Percentiles rank a stretch among this genome's conserved stretches.
Conservation (phyloP, 1,284 basidiomycete genomes). For the Apiotrichum laibachii region DNA sequence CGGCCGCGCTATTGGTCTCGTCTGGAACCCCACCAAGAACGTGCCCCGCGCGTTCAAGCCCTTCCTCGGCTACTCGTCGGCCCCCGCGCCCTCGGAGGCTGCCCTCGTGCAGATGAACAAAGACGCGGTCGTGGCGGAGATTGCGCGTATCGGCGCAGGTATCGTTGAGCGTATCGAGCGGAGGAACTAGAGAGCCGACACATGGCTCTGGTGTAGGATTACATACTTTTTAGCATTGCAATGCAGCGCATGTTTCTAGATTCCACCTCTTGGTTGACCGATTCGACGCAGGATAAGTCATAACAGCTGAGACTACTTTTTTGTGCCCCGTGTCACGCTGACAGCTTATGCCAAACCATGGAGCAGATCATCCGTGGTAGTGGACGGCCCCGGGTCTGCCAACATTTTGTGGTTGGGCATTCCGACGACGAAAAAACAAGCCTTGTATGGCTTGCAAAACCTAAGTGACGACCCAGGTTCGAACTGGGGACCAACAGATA, state of each 20-base stretch:
- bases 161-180: constrained; percentile 59
- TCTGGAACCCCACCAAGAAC: constrained; percentile 72
- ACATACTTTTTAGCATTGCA: neutral
- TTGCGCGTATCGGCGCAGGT: constrained; percentile 72
- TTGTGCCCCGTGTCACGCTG: too few relatives aligned
- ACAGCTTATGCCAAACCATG: too few relatives aligned
- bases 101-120: constrained; percentile 71
- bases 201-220: too few relatives aligned
- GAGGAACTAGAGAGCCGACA: neutral
- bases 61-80: constrained; percentile 71
- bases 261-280: neutral
- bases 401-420: too few relatives aligned
- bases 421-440: too few relatives aligned
- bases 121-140: constrained; percentile 67
- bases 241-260: neutral
- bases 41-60: constrained; percentile 68
- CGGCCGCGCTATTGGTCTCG: constrained; percentile 71
- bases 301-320: too few relatives aligned
- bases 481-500: constrained; percentile 5
- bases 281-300: too few relatives aligned
- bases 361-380: too few relatives aligned
- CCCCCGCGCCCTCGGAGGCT: constrained; percentile 45
- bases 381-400: too few relatives aligned
- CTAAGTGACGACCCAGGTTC: constrained; percentile 3
- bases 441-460: neutral